A percentile compares a stretch with the other conserved stretches of the same genome.
Evolutionary conservation across 148 eudicot species (phyloP).

Genomic region (Dysphania ambrosioides): DNA sequence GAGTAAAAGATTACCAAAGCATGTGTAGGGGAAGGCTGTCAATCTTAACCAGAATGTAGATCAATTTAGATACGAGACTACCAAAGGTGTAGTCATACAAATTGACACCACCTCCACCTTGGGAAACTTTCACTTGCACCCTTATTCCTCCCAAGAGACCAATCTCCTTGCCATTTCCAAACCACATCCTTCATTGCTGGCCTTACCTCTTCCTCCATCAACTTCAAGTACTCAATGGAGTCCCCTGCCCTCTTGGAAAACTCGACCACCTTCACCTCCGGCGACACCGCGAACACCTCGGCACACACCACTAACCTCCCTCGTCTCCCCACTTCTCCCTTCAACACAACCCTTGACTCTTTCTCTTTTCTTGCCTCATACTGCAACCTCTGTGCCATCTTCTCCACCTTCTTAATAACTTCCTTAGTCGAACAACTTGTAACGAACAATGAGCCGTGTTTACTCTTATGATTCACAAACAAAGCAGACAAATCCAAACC

Average conservation of each 20-base stretch:
- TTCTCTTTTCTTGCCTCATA: conserved; percentile 33
- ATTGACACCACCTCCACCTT: conserved; percentile 18
- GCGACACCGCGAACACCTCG: conserved; percentile 48
- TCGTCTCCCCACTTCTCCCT: conserved; percentile 35
- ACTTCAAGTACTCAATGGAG: conserved; percentile 43
- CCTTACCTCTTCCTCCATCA: conserved; percentile 48
- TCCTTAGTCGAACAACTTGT: conserved; percentile 34
- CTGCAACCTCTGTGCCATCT: conserved; percentile 28
- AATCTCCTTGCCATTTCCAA: conserved; percentile 71
- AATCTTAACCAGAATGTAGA: neutral
- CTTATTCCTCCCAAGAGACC: conserved; percentile 14
- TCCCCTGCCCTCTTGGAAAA: conserved; percentile 54
- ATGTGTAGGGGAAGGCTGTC: neutral
- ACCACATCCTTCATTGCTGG: conserved; percentile 58
- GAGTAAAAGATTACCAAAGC: no score
- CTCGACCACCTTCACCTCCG: conserved; percentile 54
- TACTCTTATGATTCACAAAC: conserved; percentile 35
- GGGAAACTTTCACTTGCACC: neutral
- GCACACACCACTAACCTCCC: conserved; percentile 42
- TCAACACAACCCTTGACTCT: conserved; percentile 37
- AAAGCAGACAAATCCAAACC: conserved; percentile 56
- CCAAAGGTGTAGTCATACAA: neutral
- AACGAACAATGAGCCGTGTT: conserved; percentile 32
- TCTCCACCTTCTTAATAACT: conserved; percentile 36
- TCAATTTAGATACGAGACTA: neutral